These are phyloP conservation scores for Ceratobasidium sp. DNA, from an alignment of 1,284 basidiomycete genomes.

Conservation along the genomic window DNA sequence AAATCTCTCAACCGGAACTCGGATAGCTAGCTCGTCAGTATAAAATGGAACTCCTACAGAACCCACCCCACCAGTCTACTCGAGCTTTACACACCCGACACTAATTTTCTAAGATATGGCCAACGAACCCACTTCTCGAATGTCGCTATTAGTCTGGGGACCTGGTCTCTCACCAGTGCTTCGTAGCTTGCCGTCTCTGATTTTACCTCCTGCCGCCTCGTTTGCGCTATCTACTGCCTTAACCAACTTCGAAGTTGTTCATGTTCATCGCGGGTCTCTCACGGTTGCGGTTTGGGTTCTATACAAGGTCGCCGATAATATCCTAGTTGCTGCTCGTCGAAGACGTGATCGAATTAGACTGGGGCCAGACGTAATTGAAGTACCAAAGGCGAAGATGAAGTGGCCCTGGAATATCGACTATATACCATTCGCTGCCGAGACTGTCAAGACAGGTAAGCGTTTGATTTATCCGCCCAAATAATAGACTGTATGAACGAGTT, in stretches of 20 bases:
- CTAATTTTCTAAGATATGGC: background rate
- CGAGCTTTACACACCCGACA: background rate
- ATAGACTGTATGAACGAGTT: background rate
- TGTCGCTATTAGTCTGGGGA: slow-evolving; percentile 19
- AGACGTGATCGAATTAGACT: background rate
- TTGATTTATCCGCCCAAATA: background rate
- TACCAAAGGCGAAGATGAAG: slow-evolving; percentile 5
- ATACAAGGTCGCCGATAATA: background rate
- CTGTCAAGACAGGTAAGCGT: background rate
- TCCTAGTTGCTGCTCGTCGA: background rate
- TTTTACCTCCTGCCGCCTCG: background rate
- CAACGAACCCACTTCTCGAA: background rate
- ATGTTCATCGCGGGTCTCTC: background rate
- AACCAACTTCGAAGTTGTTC: background rate
- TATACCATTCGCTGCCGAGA: background rate
- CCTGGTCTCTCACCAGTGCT: slow-evolving; percentile 13
- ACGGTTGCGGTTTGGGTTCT: slow-evolving; percentile 1
- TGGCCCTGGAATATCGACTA: slow-evolving; percentile 19
- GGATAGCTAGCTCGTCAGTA: too few relatives aligned
- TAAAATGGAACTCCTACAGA: background rate
- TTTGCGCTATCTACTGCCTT: background rate
- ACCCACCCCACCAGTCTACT: background rate
- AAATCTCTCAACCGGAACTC: too few relatives aligned
- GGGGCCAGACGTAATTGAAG: background rate
- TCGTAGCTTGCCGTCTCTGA: background rate